A percentile compares a stretch with the other conserved stretches of the same genome.
These are phyloP conservation scores for Melanomma pulvis-pyrius DNA, from an alignment of 495 filamentous ascomycete species.

Conservation along the genomic window DNA sequence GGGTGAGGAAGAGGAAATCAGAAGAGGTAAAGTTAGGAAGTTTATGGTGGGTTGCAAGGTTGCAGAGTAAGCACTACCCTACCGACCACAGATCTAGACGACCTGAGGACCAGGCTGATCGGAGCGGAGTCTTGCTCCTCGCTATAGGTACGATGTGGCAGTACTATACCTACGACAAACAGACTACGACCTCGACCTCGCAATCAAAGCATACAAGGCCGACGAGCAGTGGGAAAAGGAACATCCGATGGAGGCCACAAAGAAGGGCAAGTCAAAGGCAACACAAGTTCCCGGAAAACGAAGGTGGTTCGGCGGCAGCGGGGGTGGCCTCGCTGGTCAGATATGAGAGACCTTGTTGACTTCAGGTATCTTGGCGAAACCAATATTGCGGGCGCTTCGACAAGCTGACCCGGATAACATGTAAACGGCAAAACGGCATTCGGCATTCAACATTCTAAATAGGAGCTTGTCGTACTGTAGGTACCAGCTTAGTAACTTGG, in stretches of 20 bases:
- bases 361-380: background rate
- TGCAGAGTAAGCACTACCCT: constrained; percentile 54
- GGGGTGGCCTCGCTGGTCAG: constrained; percentile 34
- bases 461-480: background rate
- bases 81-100: background rate
- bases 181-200: constrained; percentile 64
- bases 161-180: constrained; percentile 68
- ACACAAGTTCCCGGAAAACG: constrained; percentile 10
- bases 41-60: constrained; percentile 75
- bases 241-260: constrained; percentile 58
- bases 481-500: no score
- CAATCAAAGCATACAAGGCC: constrained; percentile 61
- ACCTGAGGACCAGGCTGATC: constrained; percentile 13
- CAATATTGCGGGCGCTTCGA: background rate
- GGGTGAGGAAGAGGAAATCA: constrained; percentile 67
- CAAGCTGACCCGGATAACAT: background rate
- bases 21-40: constrained; percentile 65
- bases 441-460: background rate
- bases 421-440: background rate
- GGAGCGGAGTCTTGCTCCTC: constrained; percentile 41
- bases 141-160: constrained; percentile 67
- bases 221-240: constrained; percentile 74
- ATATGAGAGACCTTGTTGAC: constrained; percentile 13
- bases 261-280: constrained; percentile 45
- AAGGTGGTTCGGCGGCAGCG: constrained; percentile 33